phyloP scores from a whole-genome alignment of 208 protist species.

The Trichomonas tenax region DNA sequence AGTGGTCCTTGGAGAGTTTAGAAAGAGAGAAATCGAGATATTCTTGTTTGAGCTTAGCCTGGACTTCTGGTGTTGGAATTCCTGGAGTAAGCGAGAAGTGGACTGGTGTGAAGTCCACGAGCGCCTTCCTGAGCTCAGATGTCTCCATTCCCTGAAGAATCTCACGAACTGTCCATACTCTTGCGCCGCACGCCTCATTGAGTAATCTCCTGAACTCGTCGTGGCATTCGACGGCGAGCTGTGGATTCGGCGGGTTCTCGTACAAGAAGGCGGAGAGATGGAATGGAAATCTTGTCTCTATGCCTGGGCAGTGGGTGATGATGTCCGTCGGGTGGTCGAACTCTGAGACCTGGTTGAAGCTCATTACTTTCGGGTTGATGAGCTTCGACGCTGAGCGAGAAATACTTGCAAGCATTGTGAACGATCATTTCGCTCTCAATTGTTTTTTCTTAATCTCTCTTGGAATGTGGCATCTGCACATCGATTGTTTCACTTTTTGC shows the following conservation, averaged over 20 bases:
- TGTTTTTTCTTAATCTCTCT: no score
- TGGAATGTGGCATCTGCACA: no score
- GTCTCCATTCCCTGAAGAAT: background rate
- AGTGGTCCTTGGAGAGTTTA: background rate
- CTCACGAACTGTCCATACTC: constrained; percentile 1
- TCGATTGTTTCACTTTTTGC: no score
- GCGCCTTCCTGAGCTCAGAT: background rate
- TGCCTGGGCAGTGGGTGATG: background rate
- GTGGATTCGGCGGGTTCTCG: background rate
- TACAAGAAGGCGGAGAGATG: background rate
- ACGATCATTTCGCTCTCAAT: background rate
- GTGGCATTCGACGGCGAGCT: background rate
- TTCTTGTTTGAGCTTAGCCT: background rate
- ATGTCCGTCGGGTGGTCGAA: constrained; percentile 9
- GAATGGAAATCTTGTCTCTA: constrained; percentile 5
- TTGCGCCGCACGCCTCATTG: background rate
- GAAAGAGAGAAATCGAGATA: constrained; percentile 1
- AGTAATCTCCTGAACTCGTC: background rate
- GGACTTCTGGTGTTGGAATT: background rate
- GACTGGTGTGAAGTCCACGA: background rate
- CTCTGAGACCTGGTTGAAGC: background rate
- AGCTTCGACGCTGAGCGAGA: background rate
- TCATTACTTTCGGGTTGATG: background rate
- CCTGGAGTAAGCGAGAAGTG: background rate
- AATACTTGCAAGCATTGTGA: background rate